phyloP scores from a whole-genome alignment of 2,329 filamentous ascomycete species.

The Fusarium albosuccineum region DNA sequence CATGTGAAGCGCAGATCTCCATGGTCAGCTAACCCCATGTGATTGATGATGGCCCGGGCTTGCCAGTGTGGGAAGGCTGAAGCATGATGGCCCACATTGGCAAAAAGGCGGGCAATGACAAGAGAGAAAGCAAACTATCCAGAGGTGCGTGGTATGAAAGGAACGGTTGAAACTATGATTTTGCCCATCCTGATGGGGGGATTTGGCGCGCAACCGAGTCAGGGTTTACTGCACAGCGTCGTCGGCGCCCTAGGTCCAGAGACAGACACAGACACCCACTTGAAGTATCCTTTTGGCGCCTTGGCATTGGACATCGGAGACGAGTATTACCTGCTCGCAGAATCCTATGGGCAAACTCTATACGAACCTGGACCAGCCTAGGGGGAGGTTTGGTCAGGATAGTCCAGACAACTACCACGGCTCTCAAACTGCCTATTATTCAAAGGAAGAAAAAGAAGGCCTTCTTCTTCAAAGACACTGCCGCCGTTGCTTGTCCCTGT shows the following conservation, averaged over 20 bases:
- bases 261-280: too few species aligned
- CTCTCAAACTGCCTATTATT: too few species aligned
- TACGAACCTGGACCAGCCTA: background rate
- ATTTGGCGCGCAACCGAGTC: slow-evolving; percentile 7
- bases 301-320: background rate
- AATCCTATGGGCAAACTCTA: background rate
- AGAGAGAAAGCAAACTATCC: slow-evolving; percentile 6
- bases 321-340: background rate
- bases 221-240: background rate
- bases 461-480: background rate
- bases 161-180: slow-evolving; percentile 20
- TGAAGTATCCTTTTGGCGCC: background rate
- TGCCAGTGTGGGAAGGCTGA: background rate
- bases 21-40: slow-evolving; percentile 18
- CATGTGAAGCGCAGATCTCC: slow-evolving; percentile 25
- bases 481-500: background rate
- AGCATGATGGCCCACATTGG: slow-evolving; percentile 18
- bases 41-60: slow-evolving; percentile 24
- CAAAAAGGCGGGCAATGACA: slow-evolving; percentile 19
- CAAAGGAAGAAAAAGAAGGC: too few species aligned
- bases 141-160: slow-evolving; percentile 6
- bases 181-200: slow-evolving; percentile 6
- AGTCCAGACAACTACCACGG: too few species aligned
- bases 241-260: too few species aligned
- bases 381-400: too few species aligned